Conservation (phyloP, 306 rosid genomes). For the Cucurbita moschata region DNA sequence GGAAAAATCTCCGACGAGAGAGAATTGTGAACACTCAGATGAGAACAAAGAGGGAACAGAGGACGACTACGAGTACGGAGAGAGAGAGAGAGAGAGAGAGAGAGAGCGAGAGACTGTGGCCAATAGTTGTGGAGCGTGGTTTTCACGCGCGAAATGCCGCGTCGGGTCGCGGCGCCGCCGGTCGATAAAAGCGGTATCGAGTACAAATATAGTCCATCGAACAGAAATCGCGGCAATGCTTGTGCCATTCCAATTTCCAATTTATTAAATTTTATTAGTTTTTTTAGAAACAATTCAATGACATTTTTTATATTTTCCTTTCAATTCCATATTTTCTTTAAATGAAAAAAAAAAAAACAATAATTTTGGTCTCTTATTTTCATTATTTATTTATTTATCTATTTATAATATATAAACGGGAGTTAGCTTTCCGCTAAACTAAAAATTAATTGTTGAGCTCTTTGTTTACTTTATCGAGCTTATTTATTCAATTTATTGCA, state of each 20-base stretch:
- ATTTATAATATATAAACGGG: too few species aligned
- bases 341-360: too few species aligned
- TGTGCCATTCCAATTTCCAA: background rate
- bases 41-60: background rate
- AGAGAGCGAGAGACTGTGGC: background rate
- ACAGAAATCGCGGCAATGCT: background rate
- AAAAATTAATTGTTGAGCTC: too few species aligned
- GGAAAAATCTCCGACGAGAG: background rate
- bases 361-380: too few species aligned
- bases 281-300: background rate
- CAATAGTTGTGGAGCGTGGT: background rate
- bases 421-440: too few species aligned
- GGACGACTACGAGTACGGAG: background rate
- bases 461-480: too few species aligned
- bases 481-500: too few species aligned
- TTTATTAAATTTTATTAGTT: background rate
- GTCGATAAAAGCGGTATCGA: background rate
- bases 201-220: background rate
- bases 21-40: background rate
- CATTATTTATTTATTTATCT: too few species aligned
- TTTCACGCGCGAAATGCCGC: background rate
- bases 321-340: background rate
- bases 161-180: constrained; percentile 4
- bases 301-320: background rate
- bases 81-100: too few species aligned